Evolutionary conservation across 1,284 basidiomycete species (phyloP).

Genomic region (Leccinum griseonigrum): DNA sequence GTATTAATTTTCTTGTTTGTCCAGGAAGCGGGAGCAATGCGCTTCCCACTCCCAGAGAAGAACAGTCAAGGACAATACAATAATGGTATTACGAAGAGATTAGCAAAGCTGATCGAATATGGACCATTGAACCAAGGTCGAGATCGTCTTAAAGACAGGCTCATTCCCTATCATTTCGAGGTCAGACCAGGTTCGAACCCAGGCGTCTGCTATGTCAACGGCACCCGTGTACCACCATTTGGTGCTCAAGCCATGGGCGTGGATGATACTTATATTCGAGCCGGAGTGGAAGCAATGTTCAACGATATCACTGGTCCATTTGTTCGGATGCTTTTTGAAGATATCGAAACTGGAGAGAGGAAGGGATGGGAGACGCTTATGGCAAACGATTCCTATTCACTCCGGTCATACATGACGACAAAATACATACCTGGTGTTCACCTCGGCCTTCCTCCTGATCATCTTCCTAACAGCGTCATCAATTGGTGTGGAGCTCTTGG

Average conservation of each 20-base stretch:
- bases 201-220: slow-evolving; percentile 15
- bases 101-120: slow-evolving; percentile 27
- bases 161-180: slow-evolving; percentile 6
- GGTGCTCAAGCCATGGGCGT: slow-evolving; percentile 3
- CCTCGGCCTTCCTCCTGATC: slow-evolving; percentile 12
- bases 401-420: neutral
- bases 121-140: slow-evolving; percentile 5
- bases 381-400: neutral
- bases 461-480: slow-evolving; percentile 17
- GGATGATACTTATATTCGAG: slow-evolving; percentile 8
- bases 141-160: slow-evolving; percentile 6
- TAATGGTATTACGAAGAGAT: slow-evolving; percentile 28
- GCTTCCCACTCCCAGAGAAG: slow-evolving; percentile 7
- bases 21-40: slow-evolving; percentile 38
- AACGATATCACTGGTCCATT: slow-evolving; percentile 1
- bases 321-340: neutral
- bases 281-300: slow-evolving; percentile 11
- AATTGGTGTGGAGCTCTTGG: slow-evolving; percentile 24
- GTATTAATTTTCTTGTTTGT: neutral
- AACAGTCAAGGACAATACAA: slow-evolving; percentile 10
- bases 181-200: neutral
- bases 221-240: slow-evolving; percentile 2
- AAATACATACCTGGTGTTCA: slow-evolving; percentile 17
- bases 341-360: neutral
- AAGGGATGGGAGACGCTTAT: slow-evolving; percentile 16